Evolutionary conservation across 345 rosid genomes (phyloP), one percentile per base, ranked within the genome.

Genomic region (Linum lewisii): DNA sequence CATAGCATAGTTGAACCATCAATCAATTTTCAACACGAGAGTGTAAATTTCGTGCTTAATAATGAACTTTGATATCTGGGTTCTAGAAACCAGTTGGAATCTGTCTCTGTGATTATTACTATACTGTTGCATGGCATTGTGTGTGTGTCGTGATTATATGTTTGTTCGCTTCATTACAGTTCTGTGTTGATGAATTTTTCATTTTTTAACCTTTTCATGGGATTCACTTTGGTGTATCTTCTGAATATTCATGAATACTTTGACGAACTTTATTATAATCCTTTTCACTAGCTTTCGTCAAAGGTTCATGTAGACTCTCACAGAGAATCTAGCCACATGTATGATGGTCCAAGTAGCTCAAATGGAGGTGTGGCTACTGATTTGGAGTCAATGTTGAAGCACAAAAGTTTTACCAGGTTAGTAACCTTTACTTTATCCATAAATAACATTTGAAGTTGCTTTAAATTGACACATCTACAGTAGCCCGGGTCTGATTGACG

Each of bases 331-430:
- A 45, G 55, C 24, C 65, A 57, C 62, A 70, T 25, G 37, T 55
- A 62, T 66, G 77, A 66, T 51, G 59, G 65, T 45, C 72, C 64
- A 24, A 55, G 54, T 71, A 56, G 42, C 54, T 58, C 73, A 53
- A 70, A 62, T 50, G 61, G 59, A 54, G 73, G 69, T 47, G 82
- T 75, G 68, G 60, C 75, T 21, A 51, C 70, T 26, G 80, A 86
- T 15, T 81, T 83, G 52, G 90, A 83, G 76, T 62, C 70, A 52
- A 72, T 80, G 52, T 69, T 93, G 55, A 84, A 75, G 75, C 86
- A 79, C 70, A 81, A 85, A 71, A 87, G 83, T 15, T 93, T 87
- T 70, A 79, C 94, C 54, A 87, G 94, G 99, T 66, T 69, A 78
- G 81, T 47, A 24, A 57, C 15, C 47, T 42, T 42, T 11, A 11